These are phyloP conservation scores for Fistulifera pelliculosa DNA, from an alignment of 108 stramenopile species.

Conservation along the genomic window DNA sequence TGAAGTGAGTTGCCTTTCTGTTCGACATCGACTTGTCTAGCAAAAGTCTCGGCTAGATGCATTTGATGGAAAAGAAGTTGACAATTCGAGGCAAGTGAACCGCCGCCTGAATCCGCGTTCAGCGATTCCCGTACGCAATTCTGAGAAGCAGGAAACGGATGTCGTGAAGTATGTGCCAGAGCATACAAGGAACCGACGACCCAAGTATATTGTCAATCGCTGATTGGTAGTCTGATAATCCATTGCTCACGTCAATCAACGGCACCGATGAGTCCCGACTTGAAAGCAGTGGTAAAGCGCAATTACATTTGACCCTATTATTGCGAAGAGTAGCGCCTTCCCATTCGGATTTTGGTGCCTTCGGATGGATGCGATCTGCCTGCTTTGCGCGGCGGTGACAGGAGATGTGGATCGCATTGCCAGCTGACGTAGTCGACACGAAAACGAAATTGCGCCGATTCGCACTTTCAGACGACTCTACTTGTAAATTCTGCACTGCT, in stretches of 20 bases:
- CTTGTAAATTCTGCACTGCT: conserved; percentile 23
- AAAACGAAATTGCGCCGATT: conserved; percentile 26
- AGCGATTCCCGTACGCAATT: conserved; percentile 75
- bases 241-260: conserved; percentile 54
- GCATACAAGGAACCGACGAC: conserved; percentile 59
- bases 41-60: conserved; percentile 62
- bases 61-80: conserved; percentile 60
- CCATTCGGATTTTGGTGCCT: conserved; percentile 83
- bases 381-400: conserved; percentile 63
- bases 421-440: conserved; percentile 70
- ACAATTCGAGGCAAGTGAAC: conserved; percentile 70
- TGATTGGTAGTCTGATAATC: conserved; percentile 59
- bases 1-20: conserved; percentile 48
- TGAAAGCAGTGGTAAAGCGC: conserved; percentile 71
- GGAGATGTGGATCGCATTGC: conserved; percentile 72
- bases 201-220: conserved; percentile 53
- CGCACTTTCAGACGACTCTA: background rate
- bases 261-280: conserved; percentile 64
- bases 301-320: conserved; percentile 73
- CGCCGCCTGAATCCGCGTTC: conserved; percentile 74
- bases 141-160: conserved; percentile 61
- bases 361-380: conserved; percentile 66
- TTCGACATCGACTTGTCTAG: conserved; percentile 57
- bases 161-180: conserved; percentile 72
- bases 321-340: conserved; percentile 79